Conservation (phyloP, 2,329 filamentous ascomycete genomes). For the Penicillium paneum region DNA sequence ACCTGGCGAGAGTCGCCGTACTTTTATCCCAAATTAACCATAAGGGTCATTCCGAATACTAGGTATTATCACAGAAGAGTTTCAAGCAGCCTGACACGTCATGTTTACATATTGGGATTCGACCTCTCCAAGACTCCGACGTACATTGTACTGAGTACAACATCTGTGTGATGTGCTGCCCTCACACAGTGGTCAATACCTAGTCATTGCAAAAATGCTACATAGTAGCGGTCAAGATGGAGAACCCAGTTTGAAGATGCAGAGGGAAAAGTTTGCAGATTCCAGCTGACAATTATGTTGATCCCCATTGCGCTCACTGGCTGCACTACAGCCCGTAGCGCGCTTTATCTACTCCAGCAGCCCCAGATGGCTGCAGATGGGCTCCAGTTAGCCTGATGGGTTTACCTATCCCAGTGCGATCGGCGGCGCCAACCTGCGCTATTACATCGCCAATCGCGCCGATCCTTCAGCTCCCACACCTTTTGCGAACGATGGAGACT, state of each 20-base stretch:
- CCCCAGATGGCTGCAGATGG: slow-evolving; percentile 17
- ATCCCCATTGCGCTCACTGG: slow-evolving; percentile 21
- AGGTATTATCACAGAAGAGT: too few relatives aligned
- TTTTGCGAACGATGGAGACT: slow-evolving; percentile 23
- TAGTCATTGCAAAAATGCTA: not conserved
- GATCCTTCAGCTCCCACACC: slow-evolving; percentile 22
- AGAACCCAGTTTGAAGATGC: slow-evolving; percentile 1
- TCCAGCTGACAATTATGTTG: slow-evolving; percentile 20
- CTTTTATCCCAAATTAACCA: too few relatives aligned
- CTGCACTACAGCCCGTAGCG: slow-evolving; percentile 23
- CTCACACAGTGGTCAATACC: not conserved
- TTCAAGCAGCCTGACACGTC: not conserved
- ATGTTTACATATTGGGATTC: not conserved
- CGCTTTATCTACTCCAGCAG: slow-evolving; percentile 6
- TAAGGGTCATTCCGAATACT: too few relatives aligned
- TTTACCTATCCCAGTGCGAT: slow-evolving; percentile 18
- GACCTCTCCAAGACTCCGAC: not conserved
- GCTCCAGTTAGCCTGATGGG: slow-evolving; percentile 10
- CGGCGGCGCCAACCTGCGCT: slow-evolving; percentile 22
- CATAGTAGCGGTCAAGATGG: slow-evolving; percentile 12
- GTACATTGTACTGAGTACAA: not conserved
- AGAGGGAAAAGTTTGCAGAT: slow-evolving; percentile 9
- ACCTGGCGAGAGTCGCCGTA: too few relatives aligned
- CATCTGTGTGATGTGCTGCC: not conserved
- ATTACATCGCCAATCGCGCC: slow-evolving; percentile 26